Evolutionary conservation across 768 basidiomycete genomes (phyloP).

Genomic region (Rhizopogon sp.): DNA sequence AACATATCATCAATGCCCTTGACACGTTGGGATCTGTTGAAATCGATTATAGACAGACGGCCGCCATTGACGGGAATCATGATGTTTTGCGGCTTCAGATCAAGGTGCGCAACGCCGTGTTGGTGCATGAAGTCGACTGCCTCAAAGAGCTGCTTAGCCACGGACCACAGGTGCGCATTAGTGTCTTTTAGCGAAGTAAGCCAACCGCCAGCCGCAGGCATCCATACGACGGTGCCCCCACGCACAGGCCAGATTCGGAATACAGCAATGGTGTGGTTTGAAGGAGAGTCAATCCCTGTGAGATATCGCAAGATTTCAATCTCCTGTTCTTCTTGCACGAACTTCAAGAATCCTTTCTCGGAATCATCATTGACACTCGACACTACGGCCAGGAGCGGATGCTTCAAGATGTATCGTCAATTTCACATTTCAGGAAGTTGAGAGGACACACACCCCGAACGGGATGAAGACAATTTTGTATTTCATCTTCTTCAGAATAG

Average conservation of each 20-base stretch:
- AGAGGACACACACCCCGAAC: neutral
- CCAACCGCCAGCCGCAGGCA: neutral
- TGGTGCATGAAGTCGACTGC: slow-evolving; percentile 10
- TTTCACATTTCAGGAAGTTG: neutral
- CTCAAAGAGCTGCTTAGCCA: slow-evolving; percentile 1
- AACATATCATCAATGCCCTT: neutral
- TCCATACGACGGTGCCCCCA: neutral
- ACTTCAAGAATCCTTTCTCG: slow-evolving; percentile 9
- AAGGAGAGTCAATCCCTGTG: neutral
- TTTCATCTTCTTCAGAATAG: neutral
- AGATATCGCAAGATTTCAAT: slow-evolving; percentile 8
- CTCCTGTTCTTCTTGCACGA: slow-evolving; percentile 2
- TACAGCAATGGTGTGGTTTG: slow-evolving; percentile 8
- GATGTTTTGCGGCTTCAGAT: slow-evolving; percentile 11
- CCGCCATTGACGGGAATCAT: neutral
- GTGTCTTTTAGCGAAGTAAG: neutral
- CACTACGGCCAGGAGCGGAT: slow-evolving; percentile 9
- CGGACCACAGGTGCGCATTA: neutral
- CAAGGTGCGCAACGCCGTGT: slow-evolving; percentile 12
- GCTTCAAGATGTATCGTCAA: slow-evolving; percentile 1
- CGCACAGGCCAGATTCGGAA: neutral
- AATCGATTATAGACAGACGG: neutral
- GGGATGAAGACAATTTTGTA: neutral
- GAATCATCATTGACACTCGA: neutral
- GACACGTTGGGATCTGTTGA: neutral